These are phyloP conservation scores for Sugiyamaella grinbergsii DNA, from an alignment of 1,139 yeast species.

Conservation along the genomic window DNA sequence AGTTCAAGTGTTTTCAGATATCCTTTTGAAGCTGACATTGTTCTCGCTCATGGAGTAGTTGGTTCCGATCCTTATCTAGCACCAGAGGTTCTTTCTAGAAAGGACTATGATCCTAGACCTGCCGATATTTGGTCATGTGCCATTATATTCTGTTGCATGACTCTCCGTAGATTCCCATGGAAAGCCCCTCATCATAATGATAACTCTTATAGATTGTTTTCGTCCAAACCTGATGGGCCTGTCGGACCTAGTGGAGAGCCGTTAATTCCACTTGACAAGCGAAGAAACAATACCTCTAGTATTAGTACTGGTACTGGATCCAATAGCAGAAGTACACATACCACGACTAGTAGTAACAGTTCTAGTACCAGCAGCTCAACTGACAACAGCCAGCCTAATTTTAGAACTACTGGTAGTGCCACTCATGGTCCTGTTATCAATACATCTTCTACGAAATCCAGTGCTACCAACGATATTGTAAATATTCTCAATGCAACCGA, in stretches of 20 bases:
- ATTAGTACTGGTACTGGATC: conserved; percentile 7
- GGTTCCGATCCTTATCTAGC: conserved; percentile 98
- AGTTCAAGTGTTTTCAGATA: conserved; percentile 92
- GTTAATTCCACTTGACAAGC: conserved; percentile 34
- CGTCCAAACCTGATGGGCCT: conserved; percentile 43
- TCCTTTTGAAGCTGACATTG: conserved; percentile 79
- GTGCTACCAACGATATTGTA: conserved; percentile 14
- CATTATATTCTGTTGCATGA: conserved; percentile 94
- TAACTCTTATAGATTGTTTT: conserved; percentile 74
- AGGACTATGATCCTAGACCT: conserved; percentile 85
- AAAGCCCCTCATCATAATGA: conserved; percentile 89
- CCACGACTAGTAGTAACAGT: not conserved
- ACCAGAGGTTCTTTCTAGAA: conserved; percentile 80
- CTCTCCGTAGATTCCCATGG: conserved; percentile 95
- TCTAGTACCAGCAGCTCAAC: not conserved
- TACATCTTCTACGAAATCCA: not conserved
- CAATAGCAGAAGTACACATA: not conserved
- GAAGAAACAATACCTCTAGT: conserved; percentile 41
- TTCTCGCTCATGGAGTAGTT: conserved; percentile 87
- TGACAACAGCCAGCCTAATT: not conserved
- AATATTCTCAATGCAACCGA: conserved; percentile 14
- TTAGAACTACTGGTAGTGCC: conserved; percentile 8
- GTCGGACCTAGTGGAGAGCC: conserved; percentile 19
- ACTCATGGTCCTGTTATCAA: conserved; percentile 10
- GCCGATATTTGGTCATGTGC: conserved; percentile 97